Evolutionary conservation across 345 rosid genomes (phyloP), one percentile per base, ranked within the genome.

Genomic region (Bretschneidera sinensis): DNA sequence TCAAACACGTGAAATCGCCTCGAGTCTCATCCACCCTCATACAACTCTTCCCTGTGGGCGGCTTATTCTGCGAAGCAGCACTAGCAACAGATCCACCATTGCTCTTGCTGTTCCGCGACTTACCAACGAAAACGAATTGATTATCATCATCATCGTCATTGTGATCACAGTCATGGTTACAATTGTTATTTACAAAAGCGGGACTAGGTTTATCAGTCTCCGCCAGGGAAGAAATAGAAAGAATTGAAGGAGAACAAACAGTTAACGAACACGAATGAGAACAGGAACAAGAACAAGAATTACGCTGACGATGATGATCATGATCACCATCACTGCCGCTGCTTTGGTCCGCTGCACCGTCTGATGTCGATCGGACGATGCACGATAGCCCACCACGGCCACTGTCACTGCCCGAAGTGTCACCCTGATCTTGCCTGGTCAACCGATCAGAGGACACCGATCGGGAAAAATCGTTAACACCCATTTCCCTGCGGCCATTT

Each of bases 321-420:
- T 48, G 64, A 31, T 54, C 68, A 21, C 70, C 69, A 22, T 43
- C 72, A 21, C 48, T 64, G 24, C 54, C 55, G 22, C 20, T 33
- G 43, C 54, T 49, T 48, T 21, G 64, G 54, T 54, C 45, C 28
- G 43, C 20, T 45, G 67, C 70, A 35, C 76, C 70, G 50, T 84
- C 89, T 5, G 92, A 81, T 57, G 74, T 83, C 54, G 90, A 84
- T 73, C 85, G 79, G 49, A 39, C 62, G 22, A 84, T 66, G 49
- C 25, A 24, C 4, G 31, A 48, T 20, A 0, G 25, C 47, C 48
- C 60, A 14, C 51, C 65, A 54, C 65, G 49, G 31, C 33, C 17
- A 24, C 51, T 48, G 23, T 58, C 62, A 70, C 13, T 53, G 45
- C 52, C 63, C 0, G 69, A 55, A 43, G 62, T 57, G 31, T 55